A percentile compares a stretch with the other conserved stretches of the same genome.
Evolutionary conservation across 768 basidiomycete genomes (phyloP).

Genomic region (Galerina sulciceps): DNA sequence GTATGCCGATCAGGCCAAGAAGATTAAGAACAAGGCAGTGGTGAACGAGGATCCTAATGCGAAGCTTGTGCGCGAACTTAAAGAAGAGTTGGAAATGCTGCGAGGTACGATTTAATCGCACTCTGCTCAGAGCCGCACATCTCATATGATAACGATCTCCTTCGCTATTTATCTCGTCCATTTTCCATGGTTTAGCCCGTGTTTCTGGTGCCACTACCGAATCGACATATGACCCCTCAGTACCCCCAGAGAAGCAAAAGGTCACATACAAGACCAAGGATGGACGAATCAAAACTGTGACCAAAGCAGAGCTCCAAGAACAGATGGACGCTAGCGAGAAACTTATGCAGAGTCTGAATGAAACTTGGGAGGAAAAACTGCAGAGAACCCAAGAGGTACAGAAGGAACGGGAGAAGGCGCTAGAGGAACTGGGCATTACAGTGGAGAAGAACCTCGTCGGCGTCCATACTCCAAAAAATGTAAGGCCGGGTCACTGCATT

Average conservation of each 20-base stretch:
- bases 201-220: conserved; percentile 73
- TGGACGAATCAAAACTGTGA: conserved; percentile 92
- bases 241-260: conserved; percentile 94
- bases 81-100: conserved; percentile 95
- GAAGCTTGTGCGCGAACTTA: conserved; percentile 97
- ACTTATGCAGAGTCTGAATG: conserved; percentile 89
- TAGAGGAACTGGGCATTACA: conserved; percentile 97
- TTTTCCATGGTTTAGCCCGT: conserved; percentile 53
- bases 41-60: conserved; percentile 99
- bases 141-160: conserved; percentile 15
- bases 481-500: conserved; percentile 40
- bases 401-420: conserved; percentile 94
- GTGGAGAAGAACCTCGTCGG: conserved; percentile 97
- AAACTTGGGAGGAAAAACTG: conserved; percentile 98
- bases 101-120: conserved; percentile 60
- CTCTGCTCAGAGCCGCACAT: conserved; percentile 9
- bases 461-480: conserved; percentile 97
- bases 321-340: conserved; percentile 96
- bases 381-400: conserved; percentile 91
- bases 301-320: conserved; percentile 96
- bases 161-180: conserved; percentile 13
- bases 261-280: conserved; percentile 94
- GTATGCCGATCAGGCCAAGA: conserved; percentile 99
- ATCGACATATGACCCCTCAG: conserved; percentile 81
- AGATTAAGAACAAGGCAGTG: conserved; percentile 99